These are phyloP conservation scores for Pichia exigua DNA, from an alignment of 805 yeast genomes.

Conservation along the genomic window DNA sequence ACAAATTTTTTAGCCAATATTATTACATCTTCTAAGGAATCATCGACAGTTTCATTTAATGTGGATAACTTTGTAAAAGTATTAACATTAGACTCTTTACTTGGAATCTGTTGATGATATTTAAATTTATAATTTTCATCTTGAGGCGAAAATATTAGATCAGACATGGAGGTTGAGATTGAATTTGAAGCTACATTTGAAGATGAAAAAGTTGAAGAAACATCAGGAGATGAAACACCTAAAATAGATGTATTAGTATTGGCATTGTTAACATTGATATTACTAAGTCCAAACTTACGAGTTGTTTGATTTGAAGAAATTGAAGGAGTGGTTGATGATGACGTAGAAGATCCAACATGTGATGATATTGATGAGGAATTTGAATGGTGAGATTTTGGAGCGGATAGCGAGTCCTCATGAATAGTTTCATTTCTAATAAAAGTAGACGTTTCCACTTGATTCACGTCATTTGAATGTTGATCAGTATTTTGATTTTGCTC, in stretches of 20 bases:
- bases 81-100: not conserved
- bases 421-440: not conserved
- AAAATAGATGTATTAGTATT: not conserved
- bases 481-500: not conserved
- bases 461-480: not conserved
- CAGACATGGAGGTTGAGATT: not conserved
- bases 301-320: constrained; percentile 6
- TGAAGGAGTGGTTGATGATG: constrained; percentile 6
- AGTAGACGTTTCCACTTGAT: not conserved
- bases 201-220: not conserved
- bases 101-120: not conserved
- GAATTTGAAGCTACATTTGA: not conserved
- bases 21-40: constrained; percentile 11
- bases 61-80: constrained; percentile 9
- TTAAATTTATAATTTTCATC: constrained; percentile 4
- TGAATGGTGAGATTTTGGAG: constrained; percentile 6
- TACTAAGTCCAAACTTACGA: constrained; percentile 11
- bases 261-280: not conserved
- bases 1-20: constrained; percentile 18
- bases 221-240: constrained; percentile 2
- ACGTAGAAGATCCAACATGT: constrained; percentile 8
- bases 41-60: constrained; percentile 1
- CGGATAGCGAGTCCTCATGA: not conserved
- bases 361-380: constrained; percentile 12
- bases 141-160: not conserved